Percentiles rank a stretch among this genome's conserved stretches.
These are phyloP conservation scores for Russula emetica DNA, from an alignment of 768 basidiomycete genomes.

Conservation along the genomic window DNA sequence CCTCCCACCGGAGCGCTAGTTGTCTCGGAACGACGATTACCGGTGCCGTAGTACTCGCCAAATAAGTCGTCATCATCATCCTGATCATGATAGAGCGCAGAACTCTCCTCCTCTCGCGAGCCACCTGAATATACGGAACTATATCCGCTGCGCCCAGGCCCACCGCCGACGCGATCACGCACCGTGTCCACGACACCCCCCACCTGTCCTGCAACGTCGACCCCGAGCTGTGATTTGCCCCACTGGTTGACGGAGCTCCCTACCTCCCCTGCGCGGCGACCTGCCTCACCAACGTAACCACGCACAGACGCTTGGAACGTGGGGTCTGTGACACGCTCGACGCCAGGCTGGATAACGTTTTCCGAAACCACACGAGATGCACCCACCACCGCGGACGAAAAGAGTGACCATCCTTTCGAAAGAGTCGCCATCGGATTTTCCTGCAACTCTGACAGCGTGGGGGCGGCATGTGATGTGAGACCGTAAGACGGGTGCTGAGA, in stretches of 20 bases:
- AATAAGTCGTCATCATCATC: conserved; percentile 51
- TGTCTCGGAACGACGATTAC: neutral
- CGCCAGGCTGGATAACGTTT: conserved; percentile 85
- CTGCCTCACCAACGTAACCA: conserved; percentile 67
- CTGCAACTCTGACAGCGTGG: conserved; percentile 76
- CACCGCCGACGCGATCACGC: conserved; percentile 52
- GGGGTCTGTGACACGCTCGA: conserved; percentile 79
- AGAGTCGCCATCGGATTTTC: conserved; percentile 82
- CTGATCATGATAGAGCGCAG: conserved; percentile 58
- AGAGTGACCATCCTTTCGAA: conserved; percentile 94
- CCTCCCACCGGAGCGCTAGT: neutral
- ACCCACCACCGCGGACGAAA: conserved; percentile 77
- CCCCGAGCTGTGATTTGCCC: conserved; percentile 72
- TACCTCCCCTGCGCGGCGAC: conserved; percentile 56
- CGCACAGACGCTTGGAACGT: conserved; percentile 68
- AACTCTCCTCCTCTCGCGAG: conserved; percentile 51
- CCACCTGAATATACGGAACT: conserved; percentile 41
- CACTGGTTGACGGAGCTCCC: conserved; percentile 70
- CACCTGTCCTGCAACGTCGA: conserved; percentile 79
- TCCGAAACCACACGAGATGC: conserved; percentile 78
- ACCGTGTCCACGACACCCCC: conserved; percentile 65
- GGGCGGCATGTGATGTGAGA: conserved; percentile 75
- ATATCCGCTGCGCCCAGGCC: conserved; percentile 47
- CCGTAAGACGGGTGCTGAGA: conserved; percentile 63
- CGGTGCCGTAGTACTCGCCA: conserved; percentile 20